Conservation (phyloP, 1,284 basidiomycete species). For the Psilocybe mexicana region DNA sequence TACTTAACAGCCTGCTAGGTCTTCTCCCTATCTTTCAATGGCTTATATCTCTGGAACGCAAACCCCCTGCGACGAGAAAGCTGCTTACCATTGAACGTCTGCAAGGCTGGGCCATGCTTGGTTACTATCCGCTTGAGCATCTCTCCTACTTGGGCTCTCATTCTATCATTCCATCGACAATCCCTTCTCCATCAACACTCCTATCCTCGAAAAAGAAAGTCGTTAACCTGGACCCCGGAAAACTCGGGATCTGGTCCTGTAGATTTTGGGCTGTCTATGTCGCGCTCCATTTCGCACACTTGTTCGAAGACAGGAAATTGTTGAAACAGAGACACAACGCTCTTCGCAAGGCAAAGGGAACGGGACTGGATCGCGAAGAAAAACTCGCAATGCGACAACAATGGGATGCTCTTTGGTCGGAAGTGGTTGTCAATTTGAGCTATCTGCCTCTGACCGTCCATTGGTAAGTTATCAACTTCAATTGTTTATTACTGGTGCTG, state of each 20-base stretch:
- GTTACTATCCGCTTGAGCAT: slow-evolving; percentile 82
- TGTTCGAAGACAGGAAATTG: slow-evolving; percentile 65
- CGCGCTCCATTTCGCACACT: slow-evolving; percentile 69
- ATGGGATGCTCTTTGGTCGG: slow-evolving; percentile 74
- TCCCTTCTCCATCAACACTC: slow-evolving; percentile 44
- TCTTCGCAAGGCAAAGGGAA: slow-evolving; percentile 59
- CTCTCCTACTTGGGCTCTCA: slow-evolving; percentile 70
- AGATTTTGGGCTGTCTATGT: slow-evolving; percentile 80
- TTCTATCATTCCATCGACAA: slow-evolving; percentile 56
- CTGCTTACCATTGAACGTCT: slow-evolving; percentile 77
- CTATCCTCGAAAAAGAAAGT: slow-evolving; percentile 41
- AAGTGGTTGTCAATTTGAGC: slow-evolving; percentile 71
- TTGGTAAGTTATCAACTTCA: slow-evolving; percentile 56
- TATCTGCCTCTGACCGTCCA: slow-evolving; percentile 83
- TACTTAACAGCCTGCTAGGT: slow-evolving; percentile 41
- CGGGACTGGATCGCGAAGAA: slow-evolving; percentile 46
- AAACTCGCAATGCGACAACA: slow-evolving; percentile 56
- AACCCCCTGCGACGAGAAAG: slow-evolving; percentile 63
- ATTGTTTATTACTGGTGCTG: not conserved
- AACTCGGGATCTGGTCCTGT: slow-evolving; percentile 65
- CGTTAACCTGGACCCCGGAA: slow-evolving; percentile 46
- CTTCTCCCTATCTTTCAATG: slow-evolving; percentile 77
- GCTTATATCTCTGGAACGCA: slow-evolving; percentile 71
- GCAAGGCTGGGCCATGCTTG: slow-evolving; percentile 83
- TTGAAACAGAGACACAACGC: slow-evolving; percentile 53